These are phyloP conservation scores for Colletotrichum musae DNA, from an alignment of 2,329 filamentous ascomycete species.

Conservation along the genomic window DNA sequence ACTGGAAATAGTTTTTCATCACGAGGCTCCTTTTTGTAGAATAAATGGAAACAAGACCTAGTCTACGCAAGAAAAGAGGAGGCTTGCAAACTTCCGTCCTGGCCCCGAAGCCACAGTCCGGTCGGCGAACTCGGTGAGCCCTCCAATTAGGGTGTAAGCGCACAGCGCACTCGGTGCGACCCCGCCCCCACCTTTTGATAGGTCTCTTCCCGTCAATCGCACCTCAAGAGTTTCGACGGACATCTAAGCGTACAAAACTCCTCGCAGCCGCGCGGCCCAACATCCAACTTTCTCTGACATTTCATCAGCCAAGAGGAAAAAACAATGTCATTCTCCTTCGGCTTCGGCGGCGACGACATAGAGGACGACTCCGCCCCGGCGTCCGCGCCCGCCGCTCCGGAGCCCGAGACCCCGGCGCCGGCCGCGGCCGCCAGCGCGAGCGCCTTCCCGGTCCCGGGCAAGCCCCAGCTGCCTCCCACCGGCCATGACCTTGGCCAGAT, in stretches of 20 bases:
- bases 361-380: conserved; percentile 56
- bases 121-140: neutral
- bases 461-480: conserved; percentile 70
- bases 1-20: too few species aligned
- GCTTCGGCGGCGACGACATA: conserved; percentile 76
- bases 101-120: neutral
- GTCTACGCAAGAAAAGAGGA: too few species aligned
- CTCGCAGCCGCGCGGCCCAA: conserved; percentile 22
- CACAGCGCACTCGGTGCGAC: conserved; percentile 10
- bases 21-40: too few species aligned
- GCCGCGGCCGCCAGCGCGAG: conserved; percentile 51
- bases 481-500: conserved; percentile 66
- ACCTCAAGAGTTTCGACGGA: neutral
- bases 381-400: conserved; percentile 44
- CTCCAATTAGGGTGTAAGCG: neutral
- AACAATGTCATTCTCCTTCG: conserved; percentile 70
- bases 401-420: conserved; percentile 45
- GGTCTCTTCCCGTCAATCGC: conserved; percentile 6
- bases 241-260: conserved; percentile 27
- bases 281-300: neutral
- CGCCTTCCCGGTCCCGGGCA: conserved; percentile 75
- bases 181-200: conserved; percentile 37
- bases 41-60: too few species aligned
- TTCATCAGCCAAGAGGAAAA: neutral
- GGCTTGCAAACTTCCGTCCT: too few species aligned